Evolutionary conservation across 75 land plant species (phyloP).

Genomic region (Pseudotsuga menziesii): DNA sequence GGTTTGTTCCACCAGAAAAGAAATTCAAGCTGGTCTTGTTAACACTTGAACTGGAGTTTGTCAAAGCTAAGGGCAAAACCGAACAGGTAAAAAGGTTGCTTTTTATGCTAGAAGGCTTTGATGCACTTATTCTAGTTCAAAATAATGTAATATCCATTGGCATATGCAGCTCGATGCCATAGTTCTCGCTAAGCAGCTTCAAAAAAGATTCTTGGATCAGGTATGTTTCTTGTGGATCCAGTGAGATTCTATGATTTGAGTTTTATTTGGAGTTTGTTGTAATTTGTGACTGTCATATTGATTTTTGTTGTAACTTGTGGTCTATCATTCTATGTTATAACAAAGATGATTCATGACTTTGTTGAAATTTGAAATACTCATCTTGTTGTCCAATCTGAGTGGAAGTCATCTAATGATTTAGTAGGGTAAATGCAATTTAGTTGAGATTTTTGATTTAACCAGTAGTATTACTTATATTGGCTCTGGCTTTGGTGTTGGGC

Average conservation of each 20-base stretch:
- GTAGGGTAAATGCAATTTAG: neutral
- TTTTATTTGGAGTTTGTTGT: no score
- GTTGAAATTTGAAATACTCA: no score
- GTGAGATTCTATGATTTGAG: no score
- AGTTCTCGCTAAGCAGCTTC: constrained; percentile 47
- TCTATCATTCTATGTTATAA: neutral
- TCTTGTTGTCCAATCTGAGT: neutral
- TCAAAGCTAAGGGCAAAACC: constrained; percentile 46
- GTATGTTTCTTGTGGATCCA: constrained; percentile 17
- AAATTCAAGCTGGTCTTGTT: constrained; percentile 71
- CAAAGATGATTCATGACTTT: no score
- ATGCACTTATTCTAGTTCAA: neutral
- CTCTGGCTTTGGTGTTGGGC: neutral
- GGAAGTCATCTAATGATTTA: neutral
- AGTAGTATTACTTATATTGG: neutral
- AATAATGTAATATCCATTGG: neutral
- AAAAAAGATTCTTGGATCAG: constrained; percentile 63
- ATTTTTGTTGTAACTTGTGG: constrained; percentile 9
- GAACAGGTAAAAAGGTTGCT: constrained; percentile 44
- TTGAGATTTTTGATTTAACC: neutral
- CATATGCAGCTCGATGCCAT: constrained; percentile 68
- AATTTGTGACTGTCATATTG: neutral
- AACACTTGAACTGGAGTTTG: constrained; percentile 75
- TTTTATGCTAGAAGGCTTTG: neutral
- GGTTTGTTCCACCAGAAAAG: constrained; percentile 62